phyloP scores from a whole-genome alignment of 169 alveolate genomes.

The Plasmodium chabaudi region DNA sequence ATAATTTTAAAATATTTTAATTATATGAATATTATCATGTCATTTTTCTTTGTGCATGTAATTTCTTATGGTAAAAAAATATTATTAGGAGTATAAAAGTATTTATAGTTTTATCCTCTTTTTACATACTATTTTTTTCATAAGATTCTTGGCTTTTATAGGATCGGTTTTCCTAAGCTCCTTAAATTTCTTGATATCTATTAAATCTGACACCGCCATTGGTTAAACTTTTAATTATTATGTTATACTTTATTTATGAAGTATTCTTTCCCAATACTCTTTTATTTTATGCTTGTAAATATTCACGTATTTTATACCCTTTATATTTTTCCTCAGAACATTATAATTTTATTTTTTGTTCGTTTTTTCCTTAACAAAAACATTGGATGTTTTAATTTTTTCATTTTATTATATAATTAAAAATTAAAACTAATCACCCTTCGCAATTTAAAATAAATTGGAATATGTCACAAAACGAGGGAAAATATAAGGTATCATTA shows the following conservation, averaged over 20 bases:
- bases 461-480: no score
- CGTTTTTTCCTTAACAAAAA: constrained; percentile 7
- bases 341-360: neutral
- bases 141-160: constrained; percentile 79
- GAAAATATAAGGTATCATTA: no score
- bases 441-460: no score
- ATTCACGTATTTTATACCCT: no score
- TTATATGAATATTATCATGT: no score
- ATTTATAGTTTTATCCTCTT: constrained; percentile 1
- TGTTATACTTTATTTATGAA: neutral
- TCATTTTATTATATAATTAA: neutral
- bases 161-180: constrained; percentile 81
- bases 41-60: no score
- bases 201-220: constrained; percentile 43
- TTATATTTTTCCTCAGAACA: no score
- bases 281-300: no score
- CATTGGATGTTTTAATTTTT: neutral
- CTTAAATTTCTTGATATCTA: constrained; percentile 58
- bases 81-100: constrained; percentile 12
- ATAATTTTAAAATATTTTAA: no score
- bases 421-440: no score
- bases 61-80: neutral
- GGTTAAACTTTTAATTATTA: neutral
- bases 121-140: constrained; percentile 75
- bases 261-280: no score